Percentiles rank a stretch among this genome's conserved stretches.
These are phyloP conservation scores for Rhizopogon vesiculosus DNA, from an alignment of 768 basidiomycete genomes.

Conservation along the genomic window DNA sequence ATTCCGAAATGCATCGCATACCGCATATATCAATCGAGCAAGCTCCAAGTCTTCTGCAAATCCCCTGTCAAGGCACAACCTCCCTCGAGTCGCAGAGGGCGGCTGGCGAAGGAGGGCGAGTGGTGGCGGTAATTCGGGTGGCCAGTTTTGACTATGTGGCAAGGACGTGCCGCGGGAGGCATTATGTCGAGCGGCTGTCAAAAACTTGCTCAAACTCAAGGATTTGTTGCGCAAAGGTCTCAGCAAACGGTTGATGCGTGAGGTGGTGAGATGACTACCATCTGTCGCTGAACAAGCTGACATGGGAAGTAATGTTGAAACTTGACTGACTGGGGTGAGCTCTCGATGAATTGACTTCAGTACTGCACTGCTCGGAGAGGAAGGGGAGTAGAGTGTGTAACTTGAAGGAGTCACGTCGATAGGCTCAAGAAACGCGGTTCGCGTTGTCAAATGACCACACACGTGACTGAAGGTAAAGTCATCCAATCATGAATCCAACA, in stretches of 20 bases:
- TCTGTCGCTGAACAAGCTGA: neutral
- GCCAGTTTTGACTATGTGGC: constrained; percentile 13
- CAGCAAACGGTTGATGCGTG: constrained; percentile 40
- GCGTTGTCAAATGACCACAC: neutral
- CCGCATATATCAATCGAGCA: constrained; percentile 44
- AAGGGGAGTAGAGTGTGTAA: neutral
- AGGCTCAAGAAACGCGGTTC: neutral
- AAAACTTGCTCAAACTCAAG: constrained; percentile 18
- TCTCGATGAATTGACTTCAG: neutral
- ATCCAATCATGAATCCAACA: neutral
- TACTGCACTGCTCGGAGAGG: neutral
- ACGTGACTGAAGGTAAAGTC: neutral
- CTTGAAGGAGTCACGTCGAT: too few species aligned
- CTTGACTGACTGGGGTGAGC: neutral
- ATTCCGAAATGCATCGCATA: constrained; percentile 53
- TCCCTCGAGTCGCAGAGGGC: constrained; percentile 23
- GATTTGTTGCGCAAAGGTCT: constrained; percentile 47
- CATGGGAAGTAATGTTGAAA: neutral
- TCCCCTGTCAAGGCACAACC: constrained; percentile 29
- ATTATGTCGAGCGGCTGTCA: constrained; percentile 6
- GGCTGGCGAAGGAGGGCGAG: constrained; percentile 36
- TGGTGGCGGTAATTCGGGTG: constrained; percentile 23
- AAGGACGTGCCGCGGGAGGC: neutral
- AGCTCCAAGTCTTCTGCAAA: constrained; percentile 35
- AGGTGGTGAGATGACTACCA: constrained; percentile 30